phyloP scores from a whole-genome alignment of 2,329 filamentous ascomycete species.

The Lasiodiplodia citricola region DNA sequence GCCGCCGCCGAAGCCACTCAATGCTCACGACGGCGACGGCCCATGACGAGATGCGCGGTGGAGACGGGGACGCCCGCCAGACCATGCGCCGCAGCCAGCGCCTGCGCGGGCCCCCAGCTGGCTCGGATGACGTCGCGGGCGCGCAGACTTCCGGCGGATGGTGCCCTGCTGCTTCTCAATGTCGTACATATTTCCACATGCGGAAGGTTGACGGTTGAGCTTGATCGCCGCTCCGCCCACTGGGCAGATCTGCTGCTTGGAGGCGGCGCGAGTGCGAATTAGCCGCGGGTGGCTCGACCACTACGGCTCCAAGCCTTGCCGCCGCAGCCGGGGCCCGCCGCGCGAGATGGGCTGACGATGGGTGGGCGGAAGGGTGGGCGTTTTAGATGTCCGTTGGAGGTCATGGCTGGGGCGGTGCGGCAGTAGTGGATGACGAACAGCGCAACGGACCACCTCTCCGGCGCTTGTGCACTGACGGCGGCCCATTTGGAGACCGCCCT shows the following conservation, averaged over 20 bases:
- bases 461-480: constrained; percentile 10
- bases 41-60: constrained; percentile 12
- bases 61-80: constrained; percentile 15
- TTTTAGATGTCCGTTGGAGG: background rate
- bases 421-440: background rate
- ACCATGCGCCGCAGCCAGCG: constrained; percentile 4
- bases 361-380: background rate
- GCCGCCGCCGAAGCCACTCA: background rate
- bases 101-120: background rate
- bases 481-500: constrained; percentile 8
- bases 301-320: background rate
- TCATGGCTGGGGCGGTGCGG: background rate
- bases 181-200: constrained; percentile 16
- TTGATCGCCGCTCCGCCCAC: constrained; percentile 22
- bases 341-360: constrained; percentile 3
- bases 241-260: constrained; percentile 10
- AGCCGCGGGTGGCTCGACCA: background rate
- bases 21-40: background rate
- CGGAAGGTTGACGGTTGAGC: constrained; percentile 22
- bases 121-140: constrained; percentile 4
- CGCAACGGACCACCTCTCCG: constrained; percentile 7
- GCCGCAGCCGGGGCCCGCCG: background rate
- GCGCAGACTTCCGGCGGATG: background rate
- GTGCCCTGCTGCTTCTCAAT: background rate
- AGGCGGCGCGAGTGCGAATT: background rate